Evolutionary conservation across 2,329 filamentous ascomycete genomes (phyloP).

Genomic region (Fusarium sp.): DNA sequence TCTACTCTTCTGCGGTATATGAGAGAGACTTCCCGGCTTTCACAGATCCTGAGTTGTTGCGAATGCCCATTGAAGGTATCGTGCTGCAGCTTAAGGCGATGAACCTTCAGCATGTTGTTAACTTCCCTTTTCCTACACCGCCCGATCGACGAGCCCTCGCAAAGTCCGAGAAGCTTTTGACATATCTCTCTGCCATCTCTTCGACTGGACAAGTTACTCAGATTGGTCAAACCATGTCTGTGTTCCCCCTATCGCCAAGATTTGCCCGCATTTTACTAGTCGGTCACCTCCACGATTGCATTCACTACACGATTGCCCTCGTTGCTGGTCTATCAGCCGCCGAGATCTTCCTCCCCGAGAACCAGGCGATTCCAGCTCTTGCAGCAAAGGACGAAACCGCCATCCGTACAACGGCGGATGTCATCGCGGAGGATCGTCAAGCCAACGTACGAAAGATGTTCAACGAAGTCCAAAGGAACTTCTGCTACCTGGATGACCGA

Average conservation of each 20-base stretch:
- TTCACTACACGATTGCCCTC: constrained; percentile 88
- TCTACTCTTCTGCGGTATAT: constrained; percentile 96
- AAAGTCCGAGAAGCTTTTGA: constrained; percentile 88
- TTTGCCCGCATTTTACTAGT: constrained; percentile 94
- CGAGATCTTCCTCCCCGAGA: constrained; percentile 88
- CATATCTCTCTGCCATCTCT: constrained; percentile 86
- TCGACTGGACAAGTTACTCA: constrained; percentile 81
- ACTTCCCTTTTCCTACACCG: constrained; percentile 96
- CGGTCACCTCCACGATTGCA: constrained; percentile 84
- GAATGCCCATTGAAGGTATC: constrained; percentile 93
- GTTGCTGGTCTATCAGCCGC: constrained; percentile 91
- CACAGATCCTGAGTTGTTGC: constrained; percentile 87
- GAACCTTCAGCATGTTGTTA: constrained; percentile 89
- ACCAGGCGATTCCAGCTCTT: constrained; percentile 76
- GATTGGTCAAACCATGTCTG: constrained; percentile 84
- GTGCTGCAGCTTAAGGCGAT: constrained; percentile 96
- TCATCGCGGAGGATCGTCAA: constrained; percentile 78
- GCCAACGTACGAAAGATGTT: constrained; percentile 73
- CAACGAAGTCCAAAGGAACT: constrained; percentile 82
- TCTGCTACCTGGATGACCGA: constrained; percentile 84
- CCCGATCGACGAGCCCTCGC: constrained; percentile 82
- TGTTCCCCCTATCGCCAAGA: constrained; percentile 91
- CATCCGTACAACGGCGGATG: constrained; percentile 75
- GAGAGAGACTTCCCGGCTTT: constrained; percentile 91
- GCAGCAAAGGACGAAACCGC: constrained; percentile 63